These are phyloP conservation scores for Ormosia emarginata DNA, from an alignment of 306 rosid genomes.

Conservation along the genomic window DNA sequence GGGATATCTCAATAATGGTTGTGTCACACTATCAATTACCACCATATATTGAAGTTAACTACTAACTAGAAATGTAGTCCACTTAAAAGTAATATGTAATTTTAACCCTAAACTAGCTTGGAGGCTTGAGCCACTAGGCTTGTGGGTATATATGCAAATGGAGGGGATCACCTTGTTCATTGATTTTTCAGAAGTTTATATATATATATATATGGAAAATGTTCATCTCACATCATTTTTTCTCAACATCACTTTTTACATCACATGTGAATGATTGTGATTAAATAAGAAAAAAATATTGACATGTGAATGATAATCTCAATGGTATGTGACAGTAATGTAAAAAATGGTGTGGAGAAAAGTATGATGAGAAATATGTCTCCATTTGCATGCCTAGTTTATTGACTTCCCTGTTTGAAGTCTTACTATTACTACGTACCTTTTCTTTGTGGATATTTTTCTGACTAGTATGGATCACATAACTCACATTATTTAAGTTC, in stretches of 20 bases:
- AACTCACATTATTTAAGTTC: neutral
- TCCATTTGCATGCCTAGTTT: neutral
- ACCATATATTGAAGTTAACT: too few species aligned
- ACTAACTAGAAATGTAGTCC: neutral
- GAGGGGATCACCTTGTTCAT: slow-evolving; percentile 12
- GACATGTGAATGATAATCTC: too few species aligned
- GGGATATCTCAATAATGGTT: neutral
- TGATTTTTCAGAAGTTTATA: neutral
- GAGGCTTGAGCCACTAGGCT: neutral
- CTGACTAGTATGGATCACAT: neutral
- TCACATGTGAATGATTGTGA: too few species aligned
- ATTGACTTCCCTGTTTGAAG: neutral
- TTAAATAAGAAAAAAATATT: too few species aligned
- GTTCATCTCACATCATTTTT: too few species aligned
- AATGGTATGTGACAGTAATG: too few species aligned
- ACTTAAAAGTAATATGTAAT: neutral
- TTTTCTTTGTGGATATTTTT: neutral
- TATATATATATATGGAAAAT: too few species aligned
- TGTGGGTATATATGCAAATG: neutral
- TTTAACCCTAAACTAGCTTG: neutral
- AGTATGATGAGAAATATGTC: too few species aligned
- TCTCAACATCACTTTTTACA: too few species aligned
- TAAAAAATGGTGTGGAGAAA: too few species aligned
- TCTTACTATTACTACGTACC: neutral
- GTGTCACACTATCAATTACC: neutral